Percentiles rank a stretch among this genome's conserved stretches.
phyloP scores from a whole-genome alignment of 192 early-diverging fungal species.

The Backusella sp. region DNA sequence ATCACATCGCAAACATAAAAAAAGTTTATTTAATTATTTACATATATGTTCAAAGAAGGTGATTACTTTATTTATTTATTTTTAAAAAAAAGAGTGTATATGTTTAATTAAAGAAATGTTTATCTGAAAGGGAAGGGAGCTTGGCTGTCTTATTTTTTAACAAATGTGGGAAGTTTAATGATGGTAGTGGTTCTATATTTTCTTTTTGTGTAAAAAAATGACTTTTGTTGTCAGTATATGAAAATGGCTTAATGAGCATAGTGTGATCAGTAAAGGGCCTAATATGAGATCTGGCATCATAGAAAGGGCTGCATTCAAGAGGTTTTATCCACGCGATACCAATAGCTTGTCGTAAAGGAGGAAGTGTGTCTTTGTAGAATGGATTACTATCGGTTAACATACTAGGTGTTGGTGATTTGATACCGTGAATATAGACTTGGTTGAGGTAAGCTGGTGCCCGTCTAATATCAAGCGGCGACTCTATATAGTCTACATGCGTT shows the following conservation, averaged over 20 bases:
- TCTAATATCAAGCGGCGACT: neutral
- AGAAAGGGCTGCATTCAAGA: neutral
- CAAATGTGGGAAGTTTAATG: neutral
- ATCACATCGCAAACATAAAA: neutral
- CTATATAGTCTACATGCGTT: conserved; percentile 37
- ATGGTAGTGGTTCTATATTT: neutral
- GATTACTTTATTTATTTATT: neutral
- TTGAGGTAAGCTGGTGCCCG: neutral
- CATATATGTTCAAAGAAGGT: neutral
- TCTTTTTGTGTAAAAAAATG: neutral
- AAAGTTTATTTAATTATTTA: conserved; percentile 2
- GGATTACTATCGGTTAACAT: neutral
- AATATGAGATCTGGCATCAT: neutral
- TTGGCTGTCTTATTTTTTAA: neutral
- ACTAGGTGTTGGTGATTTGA: neutral
- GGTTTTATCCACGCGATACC: neutral
- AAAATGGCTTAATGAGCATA: neutral
- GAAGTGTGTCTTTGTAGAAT: neutral
- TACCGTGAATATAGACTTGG: neutral
- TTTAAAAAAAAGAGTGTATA: neutral
- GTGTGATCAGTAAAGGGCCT: neutral
- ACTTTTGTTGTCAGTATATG: neutral
- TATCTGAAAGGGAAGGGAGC: conserved; percentile 5
- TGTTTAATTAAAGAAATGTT: neutral
- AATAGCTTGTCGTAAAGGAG: neutral